Base-by-base conservation (phyloP, 257 asterid genomes). In the Nicotiana paniculata region DNA sequence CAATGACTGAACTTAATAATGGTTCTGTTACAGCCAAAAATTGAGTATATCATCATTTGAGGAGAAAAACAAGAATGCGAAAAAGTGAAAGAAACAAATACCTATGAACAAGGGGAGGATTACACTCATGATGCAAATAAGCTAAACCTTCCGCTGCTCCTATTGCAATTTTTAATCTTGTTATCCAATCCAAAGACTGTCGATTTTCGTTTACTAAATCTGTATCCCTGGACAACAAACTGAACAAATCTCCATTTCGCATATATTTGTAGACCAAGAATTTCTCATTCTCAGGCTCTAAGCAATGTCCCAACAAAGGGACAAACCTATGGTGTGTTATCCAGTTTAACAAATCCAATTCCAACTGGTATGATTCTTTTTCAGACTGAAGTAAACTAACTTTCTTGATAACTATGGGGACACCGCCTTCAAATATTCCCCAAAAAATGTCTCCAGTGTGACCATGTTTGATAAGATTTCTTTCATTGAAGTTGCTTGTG, bases 121-220 rank as follows among this genome's bases (percentile, higher is more conserved):
- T 82, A 86, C 93, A 92, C 68, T 93, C 95, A 82, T 91, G 93
- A 82, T 93, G 97, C 72, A 93, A 81, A 87, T 89, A 93, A 39
- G 89, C 54, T 58, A 92, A 86, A 26, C 87, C 97, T 85, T 93
- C 97, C 9, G 97, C 97, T 84, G 89, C 89, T 77, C 97, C 97
- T 3, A 85, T 91, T 1, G 97, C 97, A 33, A 93, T 91, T 82
- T 93, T 93, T 83, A 92, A 84, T 83, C 97, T 83, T 28, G 97
- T 93, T 58, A 93, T 93, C 97, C 97, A 93, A 86, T 93, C 97
- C 88, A 92, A 77, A 16, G 97, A 93, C 89, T 86, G 90, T 76
- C 88, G 46, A 80, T 85, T 39, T 3, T 85, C 90, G 18, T 88
- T 89, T 55, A 84, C 92, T 2, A 76, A 75, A 77, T 77, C 82